phyloP scores from a whole-genome alignment of 768 basidiomycete genomes.

The Gymnopilus dilepis region DNA sequence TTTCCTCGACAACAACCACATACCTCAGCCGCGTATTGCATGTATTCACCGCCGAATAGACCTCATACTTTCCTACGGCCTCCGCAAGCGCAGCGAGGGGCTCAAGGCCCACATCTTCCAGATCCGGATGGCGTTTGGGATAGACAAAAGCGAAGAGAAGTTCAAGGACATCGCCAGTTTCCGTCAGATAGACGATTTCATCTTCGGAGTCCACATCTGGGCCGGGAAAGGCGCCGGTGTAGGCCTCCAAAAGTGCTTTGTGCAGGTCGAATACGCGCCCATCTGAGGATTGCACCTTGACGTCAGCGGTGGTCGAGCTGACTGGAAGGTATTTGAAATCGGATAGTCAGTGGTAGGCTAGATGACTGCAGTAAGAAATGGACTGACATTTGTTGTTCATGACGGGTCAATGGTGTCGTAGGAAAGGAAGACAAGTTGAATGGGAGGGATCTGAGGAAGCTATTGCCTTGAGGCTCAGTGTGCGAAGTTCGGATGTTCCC shows the following conservation, averaged over 20 bases:
- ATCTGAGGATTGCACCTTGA: constrained; percentile 28
- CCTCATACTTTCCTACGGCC: constrained; percentile 29
- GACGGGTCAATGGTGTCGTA: no score
- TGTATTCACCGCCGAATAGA: constrained; percentile 26
- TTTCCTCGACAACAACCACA: neutral
- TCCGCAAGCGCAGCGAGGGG: constrained; percentile 23
- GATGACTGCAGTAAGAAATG: neutral
- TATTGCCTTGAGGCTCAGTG: no score
- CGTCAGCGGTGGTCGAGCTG: constrained; percentile 2
- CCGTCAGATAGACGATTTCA: constrained; percentile 29
- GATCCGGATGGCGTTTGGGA: constrained; percentile 28
- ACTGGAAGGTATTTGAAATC: constrained; percentile 10
- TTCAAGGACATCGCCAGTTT: constrained; percentile 28
- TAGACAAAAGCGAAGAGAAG: constrained; percentile 34
- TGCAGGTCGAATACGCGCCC: constrained; percentile 29
- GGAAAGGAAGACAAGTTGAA: no score
- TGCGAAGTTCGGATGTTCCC: no score
- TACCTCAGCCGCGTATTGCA: constrained; percentile 24
- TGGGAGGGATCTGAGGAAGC: no score
- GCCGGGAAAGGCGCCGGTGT: constrained; percentile 29
- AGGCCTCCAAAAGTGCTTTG: constrained; percentile 25
- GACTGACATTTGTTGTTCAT: neutral
- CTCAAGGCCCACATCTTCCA: constrained; percentile 23
- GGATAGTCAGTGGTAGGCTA: constrained; percentile 5
- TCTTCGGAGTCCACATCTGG: constrained; percentile 23